Evolutionary conservation across 192 early-diverging fungal genomes (phyloP), one percentile per base, ranked within the genome.

Genomic region (Paraglomus occultum): DNA sequence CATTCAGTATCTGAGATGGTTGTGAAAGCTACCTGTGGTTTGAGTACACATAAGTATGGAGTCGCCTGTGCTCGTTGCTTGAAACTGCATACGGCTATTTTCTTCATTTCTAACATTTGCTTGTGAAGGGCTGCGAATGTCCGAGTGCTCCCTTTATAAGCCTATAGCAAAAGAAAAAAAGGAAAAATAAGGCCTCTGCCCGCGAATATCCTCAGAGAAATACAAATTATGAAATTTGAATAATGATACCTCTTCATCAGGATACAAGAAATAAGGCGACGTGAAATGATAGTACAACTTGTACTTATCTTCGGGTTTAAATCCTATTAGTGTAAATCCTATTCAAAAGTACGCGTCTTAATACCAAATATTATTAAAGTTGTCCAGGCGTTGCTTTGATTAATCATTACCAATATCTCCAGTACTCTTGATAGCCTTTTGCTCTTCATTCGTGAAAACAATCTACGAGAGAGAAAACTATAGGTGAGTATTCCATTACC

Each of bases 361-460:
- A 59, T 50, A 46, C 14, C 23, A 64, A 17, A 45, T 66, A 11
- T 20, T 20, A 44, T 31, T 31, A 31, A 31, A 2, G 31, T 31
- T 31, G 31, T 31, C 31, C 31, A 31, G 31, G 3, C 31, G 1
- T 31, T 31, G 31, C 31, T 2, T 31, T 18, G 49, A 66, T 20
- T 66, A 20, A n/a, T 53, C 49, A 20, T 54, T 84, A 84, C 89
- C 80, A 22, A 84, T 88, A 14, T 88, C 83, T 6, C 85, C 83
- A 68, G 91, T 80, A 7, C 78, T 76, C 60, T 83, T 83, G n/a
- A 93, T 83, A 48, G 81, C 62, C 0, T 71, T 60, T 11, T 89
- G 51, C 47, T 94, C 92, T 1, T 89, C 86, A 57, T 86, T 89
- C 0, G 89, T 85, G 62, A 94, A 94, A 6, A 91, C 76, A 23